Evolutionary conservation across 768 basidiomycete species (phyloP), one percentile per base, ranked within the genome.

Genomic region (Lanmaoa rubissima): DNA sequence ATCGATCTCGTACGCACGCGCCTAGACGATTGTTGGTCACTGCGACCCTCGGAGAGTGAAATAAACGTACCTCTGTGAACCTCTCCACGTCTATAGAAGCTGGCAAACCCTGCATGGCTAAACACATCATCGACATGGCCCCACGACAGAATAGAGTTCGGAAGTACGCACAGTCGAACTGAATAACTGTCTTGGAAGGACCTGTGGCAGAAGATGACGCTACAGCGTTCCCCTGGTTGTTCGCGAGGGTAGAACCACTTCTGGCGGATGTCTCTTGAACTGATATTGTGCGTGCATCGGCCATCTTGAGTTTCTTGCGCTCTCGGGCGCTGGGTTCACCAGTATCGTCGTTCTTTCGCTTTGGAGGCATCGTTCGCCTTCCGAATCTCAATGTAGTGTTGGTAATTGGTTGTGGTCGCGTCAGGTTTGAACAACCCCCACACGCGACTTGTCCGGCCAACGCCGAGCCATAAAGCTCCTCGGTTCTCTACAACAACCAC

Each of bases 1-100:
- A 46, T 83, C 77, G 56, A 98, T 94, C 74, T 99, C 96, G 66
- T 92, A 92, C 8, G 86, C 81, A 56, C 94, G 82, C 16, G 92
- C 84, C 92, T 97, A 55, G n/a, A 21, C 10, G 39, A 31, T 16
- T 26, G 34, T 54, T 42, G 31, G 24, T 49, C 53, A 59, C 40
- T 61, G 55, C 5, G 21, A 17, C 6, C 26, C n/a, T n/a, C 48
- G 16, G 28, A 13, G 9, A 34, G 13, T 10, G n/a, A 32, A 48
- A 21, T 10, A 38, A 31, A 35, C 75, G 24, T 47, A 91, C 94
- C 78, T 94, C 87, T 17, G 87, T 82, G 69, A 98, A 96, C 67
- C 82, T 87, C 67, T 96, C 94, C 24, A 96, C 88, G 64, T 95
- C 90, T 53, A 98, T 79, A 1, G 86, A 78, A 31, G 80, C 78